phyloP scores from a whole-genome alignment of 2,329 filamentous ascomycete species.

The Ophiognomonia clavigignenti-juglandacearum region DNA sequence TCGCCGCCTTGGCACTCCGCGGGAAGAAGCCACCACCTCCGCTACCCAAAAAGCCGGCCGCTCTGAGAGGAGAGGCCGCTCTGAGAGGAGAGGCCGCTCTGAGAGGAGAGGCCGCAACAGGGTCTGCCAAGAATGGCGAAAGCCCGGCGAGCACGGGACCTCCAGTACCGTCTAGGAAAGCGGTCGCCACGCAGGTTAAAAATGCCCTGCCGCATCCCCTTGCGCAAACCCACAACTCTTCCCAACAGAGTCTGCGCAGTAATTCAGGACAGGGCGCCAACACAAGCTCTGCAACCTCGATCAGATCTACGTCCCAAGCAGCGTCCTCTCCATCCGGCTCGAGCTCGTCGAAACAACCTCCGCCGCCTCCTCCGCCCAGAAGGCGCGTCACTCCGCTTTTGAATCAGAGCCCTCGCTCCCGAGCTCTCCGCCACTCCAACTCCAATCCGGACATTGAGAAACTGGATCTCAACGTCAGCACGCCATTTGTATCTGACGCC shows the following conservation, averaged over 20 bases:
- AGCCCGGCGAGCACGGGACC: conserved; percentile 22
- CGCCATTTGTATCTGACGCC: conserved; percentile 21
- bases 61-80: conserved; percentile 44
- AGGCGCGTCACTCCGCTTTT: conserved; percentile 37
- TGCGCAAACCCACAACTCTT: conserved; percentile 36
- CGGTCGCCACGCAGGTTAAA: conserved; percentile 20
- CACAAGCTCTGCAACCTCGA: conserved; percentile 14
- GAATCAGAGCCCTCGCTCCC: conserved; percentile 27
- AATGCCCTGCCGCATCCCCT: conserved; percentile 30
- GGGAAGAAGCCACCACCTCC: conserved; percentile 40
- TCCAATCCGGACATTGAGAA: conserved; percentile 29
- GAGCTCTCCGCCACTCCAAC: conserved; percentile 30
- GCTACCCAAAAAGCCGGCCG: conserved; percentile 52
- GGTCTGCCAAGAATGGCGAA: conserved; percentile 15
- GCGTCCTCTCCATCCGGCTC: conserved; percentile 1
- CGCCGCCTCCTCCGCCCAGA: conserved; percentile 44
- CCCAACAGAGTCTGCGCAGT: conserved; percentile 26
- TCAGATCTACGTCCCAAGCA: conserved; percentile 3
- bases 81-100: conserved; percentile 38
- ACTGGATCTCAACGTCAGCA: conserved; percentile 27
- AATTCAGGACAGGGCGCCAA: conserved; percentile 14
- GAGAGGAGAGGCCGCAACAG: conserved; percentile 34
- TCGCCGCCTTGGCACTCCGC: conserved; percentile 15
- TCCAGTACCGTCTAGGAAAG: conserved; percentile 32
- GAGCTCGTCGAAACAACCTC: conserved; percentile 18